Base-by-base conservation (phyloP, 768 basidiomycete genomes). In the Agrocybe chaxingu region DNA sequence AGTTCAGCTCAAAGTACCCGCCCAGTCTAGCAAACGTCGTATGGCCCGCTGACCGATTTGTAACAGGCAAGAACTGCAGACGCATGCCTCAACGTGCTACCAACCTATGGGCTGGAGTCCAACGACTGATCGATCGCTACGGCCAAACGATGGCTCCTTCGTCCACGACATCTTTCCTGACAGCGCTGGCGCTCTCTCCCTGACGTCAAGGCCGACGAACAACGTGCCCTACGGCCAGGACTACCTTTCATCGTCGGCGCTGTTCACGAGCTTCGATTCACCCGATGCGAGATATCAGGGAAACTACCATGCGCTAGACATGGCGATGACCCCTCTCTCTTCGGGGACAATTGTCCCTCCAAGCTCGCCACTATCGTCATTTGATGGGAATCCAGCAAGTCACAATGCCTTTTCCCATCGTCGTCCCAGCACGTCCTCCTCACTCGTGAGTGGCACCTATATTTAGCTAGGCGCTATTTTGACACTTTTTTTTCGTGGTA, bases 391-490 rank as follows among this genome's bases (percentile, higher is more conserved):
- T 50, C 54, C 57, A 52, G 51, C 45, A 8, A 51, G 45, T 52
- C 51, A 57, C 40, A 54, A 40, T 32, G 40, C 47, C 5, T 56
- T 50, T 57, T 53, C 58, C 51, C 56, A 58, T 53, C 58, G 58
- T 52, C 57, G 58, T 13, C 57, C 52, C 32, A 62, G 58, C 35
- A 51, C 53, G 32, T 65, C 58, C 30, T 61, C 54, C 37, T 59
- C 58, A 34, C 54, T 57, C 50, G 51, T 59, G 48, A 47, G 62
- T 60, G 13, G 38, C 38, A 46, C 52, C 44, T 53, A 35, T 55
- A 48, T 56, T 33, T 57, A 54, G 30, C 29, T 29, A 41, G 31
- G 34, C 42, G 45, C 33, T 16, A 39, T 31, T 45, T 45, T 53
- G 54, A 54, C 53, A 54, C 36, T 44, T 49, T 13, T 52, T 55